These are phyloP conservation scores for Gaeumannomyces sp. DNA, from an alignment of 2,329 filamentous ascomycete genomes.

Conservation along the genomic window DNA sequence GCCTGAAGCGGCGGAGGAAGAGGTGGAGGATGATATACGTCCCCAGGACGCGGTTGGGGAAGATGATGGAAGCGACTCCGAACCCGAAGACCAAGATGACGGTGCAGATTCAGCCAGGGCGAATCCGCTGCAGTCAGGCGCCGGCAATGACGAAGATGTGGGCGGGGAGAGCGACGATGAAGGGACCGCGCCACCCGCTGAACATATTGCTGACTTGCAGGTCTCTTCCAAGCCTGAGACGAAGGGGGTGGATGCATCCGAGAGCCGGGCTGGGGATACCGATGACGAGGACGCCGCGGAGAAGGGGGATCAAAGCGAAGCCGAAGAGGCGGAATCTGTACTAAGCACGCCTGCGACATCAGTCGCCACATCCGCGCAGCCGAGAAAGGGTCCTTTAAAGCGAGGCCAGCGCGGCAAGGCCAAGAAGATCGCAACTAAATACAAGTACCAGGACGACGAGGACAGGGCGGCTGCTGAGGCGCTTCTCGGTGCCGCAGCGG, in stretches of 20 bases:
- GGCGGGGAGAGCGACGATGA: constrained; percentile 17
- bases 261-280: constrained; percentile 13
- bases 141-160: constrained; percentile 18
- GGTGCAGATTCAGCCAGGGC: constrained; percentile 24
- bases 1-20: constrained; percentile 13
- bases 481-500: constrained; percentile 72
- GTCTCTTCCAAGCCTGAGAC: constrained; percentile 18
- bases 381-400: constrained; percentile 45
- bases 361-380: constrained; percentile 23
- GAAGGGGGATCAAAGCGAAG: constrained; percentile 27
- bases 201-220: constrained; percentile 20
- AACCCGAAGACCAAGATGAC: constrained; percentile 20
- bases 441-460: constrained; percentile 91
- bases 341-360: constrained; percentile 14
- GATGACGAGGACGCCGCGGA: constrained; percentile 17
- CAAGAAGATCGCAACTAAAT: constrained; percentile 84
- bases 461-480: constrained; percentile 78
- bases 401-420: constrained; percentile 76
- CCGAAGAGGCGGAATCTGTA: constrained; percentile 17
- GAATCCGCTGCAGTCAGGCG: constrained; percentile 29
- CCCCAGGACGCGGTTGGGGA: constrained; percentile 16
- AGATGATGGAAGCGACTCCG: constrained; percentile 17
- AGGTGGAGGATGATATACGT: constrained; percentile 14
- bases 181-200: constrained; percentile 14
- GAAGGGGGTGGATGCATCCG: constrained; percentile 13